Evolutionary conservation across 768 basidiomycete genomes (phyloP).

Genomic region (Lactarius quietus): DNA sequence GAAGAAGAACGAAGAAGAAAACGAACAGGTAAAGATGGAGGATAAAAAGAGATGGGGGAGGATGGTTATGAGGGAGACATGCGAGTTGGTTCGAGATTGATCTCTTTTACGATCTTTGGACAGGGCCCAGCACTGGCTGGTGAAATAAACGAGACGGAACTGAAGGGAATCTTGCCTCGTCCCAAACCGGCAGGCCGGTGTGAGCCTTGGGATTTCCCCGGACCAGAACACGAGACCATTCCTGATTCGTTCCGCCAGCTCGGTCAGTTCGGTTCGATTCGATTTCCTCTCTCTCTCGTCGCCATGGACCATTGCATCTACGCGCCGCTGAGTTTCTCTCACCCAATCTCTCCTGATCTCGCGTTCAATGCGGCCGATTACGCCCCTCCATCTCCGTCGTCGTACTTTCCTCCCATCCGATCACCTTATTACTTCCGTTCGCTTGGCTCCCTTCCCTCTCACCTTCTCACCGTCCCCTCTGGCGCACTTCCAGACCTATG

Average conservation of each 20-base stretch:
- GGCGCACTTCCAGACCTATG: background rate
- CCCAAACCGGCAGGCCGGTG: constrained; percentile 19
- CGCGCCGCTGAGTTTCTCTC: constrained; percentile 1
- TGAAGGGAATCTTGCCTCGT: constrained; percentile 16
- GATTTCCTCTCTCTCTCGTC: background rate
- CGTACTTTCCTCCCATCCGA: constrained; percentile 2
- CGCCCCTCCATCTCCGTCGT: constrained; percentile 12
- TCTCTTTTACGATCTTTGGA: constrained; percentile 26
- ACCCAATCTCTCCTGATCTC: constrained; percentile 13
- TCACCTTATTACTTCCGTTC: constrained; percentile 21
- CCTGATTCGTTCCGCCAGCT: background rate
- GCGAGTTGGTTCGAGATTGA: constrained; percentile 18
- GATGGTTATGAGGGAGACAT: constrained; percentile 24
- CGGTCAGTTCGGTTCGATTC: constrained; percentile 5
- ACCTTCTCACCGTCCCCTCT: background rate
- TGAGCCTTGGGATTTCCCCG: constrained; percentile 17
- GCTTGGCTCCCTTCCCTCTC: background rate
- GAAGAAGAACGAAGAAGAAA: background rate
- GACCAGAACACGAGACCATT: constrained; percentile 2
- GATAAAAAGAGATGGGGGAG: constrained; percentile 9
- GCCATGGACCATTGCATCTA: background rate
- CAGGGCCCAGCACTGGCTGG: constrained; percentile 14
- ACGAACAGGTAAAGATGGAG: constrained; percentile 12
- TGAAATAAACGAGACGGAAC: constrained; percentile 24
- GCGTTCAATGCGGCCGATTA: constrained; percentile 23